A percentile compares a stretch with the other conserved stretches of the same genome.
Evolutionary conservation across 495 filamentous ascomycete genomes (phyloP).

Genomic region (Neurospora sp.): DNA sequence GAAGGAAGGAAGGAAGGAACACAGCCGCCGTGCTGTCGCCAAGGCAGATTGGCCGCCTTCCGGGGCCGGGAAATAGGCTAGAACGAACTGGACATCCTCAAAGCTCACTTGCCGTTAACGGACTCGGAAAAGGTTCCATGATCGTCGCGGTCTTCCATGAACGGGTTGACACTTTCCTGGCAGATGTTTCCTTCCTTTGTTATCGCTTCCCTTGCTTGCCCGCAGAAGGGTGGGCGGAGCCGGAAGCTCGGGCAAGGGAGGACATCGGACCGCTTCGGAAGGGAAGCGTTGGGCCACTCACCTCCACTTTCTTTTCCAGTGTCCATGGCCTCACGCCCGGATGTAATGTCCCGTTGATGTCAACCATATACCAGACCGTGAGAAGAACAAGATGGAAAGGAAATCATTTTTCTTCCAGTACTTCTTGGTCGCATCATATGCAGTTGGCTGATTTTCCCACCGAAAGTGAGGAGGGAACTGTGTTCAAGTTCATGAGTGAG

Average conservation of each 20-base stretch:
- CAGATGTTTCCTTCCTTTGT: neutral
- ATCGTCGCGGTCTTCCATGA: neutral
- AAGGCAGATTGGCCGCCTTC: neutral
- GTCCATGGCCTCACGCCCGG: neutral
- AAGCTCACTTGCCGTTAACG: neutral
- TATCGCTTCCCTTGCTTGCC: neutral
- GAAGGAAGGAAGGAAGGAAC: neutral
- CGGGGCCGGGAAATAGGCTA: neutral
- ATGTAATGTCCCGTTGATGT: neutral
- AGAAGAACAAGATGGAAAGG: neutral
- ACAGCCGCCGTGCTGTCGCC: neutral
- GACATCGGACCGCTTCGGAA: neutral
- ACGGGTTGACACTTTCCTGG: neutral
- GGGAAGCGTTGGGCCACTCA: neutral
- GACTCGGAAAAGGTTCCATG: neutral
- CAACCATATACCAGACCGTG: neutral
- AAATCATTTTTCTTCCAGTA: neutral
- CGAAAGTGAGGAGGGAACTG: neutral
- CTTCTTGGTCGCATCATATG: neutral
- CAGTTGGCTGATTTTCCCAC: no score
- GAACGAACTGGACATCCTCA: neutral
- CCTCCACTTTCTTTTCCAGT: neutral
- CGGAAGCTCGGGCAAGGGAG: neutral
- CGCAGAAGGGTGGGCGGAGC: neutral
- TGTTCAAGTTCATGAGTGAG: neutral